A percentile compares a stretch with the other conserved stretches of the same genome.
These are phyloP conservation scores for Boletus rubropictus DNA, from an alignment of 768 basidiomycete genomes.

Conservation along the genomic window DNA sequence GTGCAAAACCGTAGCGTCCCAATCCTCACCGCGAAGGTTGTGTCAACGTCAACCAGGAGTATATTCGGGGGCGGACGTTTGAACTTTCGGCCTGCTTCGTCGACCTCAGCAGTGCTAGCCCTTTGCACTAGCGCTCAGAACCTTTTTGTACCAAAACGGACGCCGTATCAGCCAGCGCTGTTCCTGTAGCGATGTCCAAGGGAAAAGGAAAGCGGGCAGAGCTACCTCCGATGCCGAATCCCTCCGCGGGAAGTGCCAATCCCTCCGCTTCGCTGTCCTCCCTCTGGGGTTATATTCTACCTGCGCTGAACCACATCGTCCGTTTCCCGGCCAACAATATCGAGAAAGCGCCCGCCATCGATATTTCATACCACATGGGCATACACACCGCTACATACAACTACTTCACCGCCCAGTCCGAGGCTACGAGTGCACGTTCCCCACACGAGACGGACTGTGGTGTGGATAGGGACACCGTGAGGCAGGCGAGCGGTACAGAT, in stretches of 20 bases:
- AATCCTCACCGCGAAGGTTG: conserved; percentile 2
- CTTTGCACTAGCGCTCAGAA: conserved; percentile 7
- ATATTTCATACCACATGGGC: conserved; percentile 66
- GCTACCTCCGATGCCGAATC: conserved; percentile 41
- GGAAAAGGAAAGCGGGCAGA: conserved; percentile 29
- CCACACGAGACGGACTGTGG: conserved; percentile 7
- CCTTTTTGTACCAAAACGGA: neutral
- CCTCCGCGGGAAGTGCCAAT: conserved; percentile 61
- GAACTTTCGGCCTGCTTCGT: neutral
- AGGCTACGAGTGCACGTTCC: conserved; percentile 33
- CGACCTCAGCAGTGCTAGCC: neutral
- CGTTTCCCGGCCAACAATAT: conserved; percentile 57
- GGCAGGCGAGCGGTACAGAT: conserved; percentile 51
- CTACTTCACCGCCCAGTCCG: conserved; percentile 63
- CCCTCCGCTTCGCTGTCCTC: conserved; percentile 67
- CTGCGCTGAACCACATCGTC: conserved; percentile 72
- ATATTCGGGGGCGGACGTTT: conserved; percentile 3
- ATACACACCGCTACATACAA: conserved; percentile 82
- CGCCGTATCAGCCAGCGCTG: neutral
- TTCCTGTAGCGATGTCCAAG: conserved; percentile 23
- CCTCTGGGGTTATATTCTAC: conserved; percentile 70
- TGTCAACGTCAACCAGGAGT: conserved; percentile 4
- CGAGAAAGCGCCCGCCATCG: conserved; percentile 63
- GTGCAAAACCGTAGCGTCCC: conserved; percentile 4
- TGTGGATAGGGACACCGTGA: conserved; percentile 26